phyloP scores from a whole-genome alignment of 1,284 basidiomycete genomes.

The Rhodotorula sp. region DNA sequence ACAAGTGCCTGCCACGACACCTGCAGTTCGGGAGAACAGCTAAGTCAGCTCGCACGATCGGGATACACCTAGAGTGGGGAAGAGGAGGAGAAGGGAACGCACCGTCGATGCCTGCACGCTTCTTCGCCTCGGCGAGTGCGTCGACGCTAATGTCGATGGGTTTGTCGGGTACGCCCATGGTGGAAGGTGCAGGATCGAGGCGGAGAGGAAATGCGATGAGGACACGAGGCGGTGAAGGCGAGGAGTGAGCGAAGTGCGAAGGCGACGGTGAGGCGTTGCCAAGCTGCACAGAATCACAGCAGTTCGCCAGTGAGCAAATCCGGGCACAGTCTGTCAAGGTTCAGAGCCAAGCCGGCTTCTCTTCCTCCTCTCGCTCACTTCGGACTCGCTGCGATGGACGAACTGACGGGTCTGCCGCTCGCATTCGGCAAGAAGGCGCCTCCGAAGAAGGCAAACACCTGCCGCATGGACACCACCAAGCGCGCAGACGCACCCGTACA shows the following conservation, averaged over 20 bases:
- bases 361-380: not conserved
- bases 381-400: constrained; percentile 18
- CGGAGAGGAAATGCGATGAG: not conserved
- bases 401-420: constrained; percentile 23
- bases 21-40: not conserved
- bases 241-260: too few relatives aligned
- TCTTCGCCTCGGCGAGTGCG: constrained; percentile 24
- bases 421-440: constrained; percentile 29
- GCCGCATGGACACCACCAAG: constrained; percentile 9
- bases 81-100: not conserved
- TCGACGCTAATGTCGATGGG: constrained; percentile 12
- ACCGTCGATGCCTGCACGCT: constrained; percentile 33
- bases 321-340: too few relatives aligned
- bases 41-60: not conserved
- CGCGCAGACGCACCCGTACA: not conserved
- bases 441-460: not conserved
- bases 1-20: constrained; percentile 27
- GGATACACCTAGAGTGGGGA: not conserved
- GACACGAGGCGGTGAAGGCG: not conserved
- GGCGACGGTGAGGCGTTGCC: not conserved
- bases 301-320: too few relatives aligned
- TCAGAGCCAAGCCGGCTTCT: too few relatives aligned
- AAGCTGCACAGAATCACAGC: too few relatives aligned
- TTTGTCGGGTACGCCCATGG: not conserved
- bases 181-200: not conserved